Evolutionary conservation across 2,329 filamentous ascomycete species (phyloP).

Genomic region (Pseudogymnoascus sp.): DNA sequence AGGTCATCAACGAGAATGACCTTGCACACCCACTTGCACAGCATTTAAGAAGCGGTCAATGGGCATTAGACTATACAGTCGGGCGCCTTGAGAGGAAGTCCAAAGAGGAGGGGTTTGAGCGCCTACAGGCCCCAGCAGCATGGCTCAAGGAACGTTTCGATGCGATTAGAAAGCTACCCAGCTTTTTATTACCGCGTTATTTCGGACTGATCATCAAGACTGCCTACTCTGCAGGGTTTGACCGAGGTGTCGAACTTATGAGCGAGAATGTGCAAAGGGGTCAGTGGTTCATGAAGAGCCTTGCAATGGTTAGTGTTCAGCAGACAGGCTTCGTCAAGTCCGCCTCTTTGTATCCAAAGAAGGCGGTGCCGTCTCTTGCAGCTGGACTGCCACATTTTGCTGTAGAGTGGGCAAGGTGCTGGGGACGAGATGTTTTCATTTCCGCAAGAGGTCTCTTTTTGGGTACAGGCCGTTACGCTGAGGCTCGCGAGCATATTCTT

Average conservation of each 20-base stretch:
- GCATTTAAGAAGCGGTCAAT: constrained; percentile 83
- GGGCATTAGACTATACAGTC: constrained; percentile 84
- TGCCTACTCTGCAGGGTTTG: constrained; percentile 76
- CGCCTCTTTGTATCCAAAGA: constrained; percentile 81
- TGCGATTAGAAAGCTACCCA: constrained; percentile 76
- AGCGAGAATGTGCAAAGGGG: constrained; percentile 68
- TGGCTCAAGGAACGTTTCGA: constrained; percentile 86
- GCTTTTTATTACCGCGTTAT: constrained; percentile 84
- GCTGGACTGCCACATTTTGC: constrained; percentile 93
- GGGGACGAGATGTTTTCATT: constrained; percentile 97
- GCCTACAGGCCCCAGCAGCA: constrained; percentile 56
- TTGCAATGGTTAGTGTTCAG: constrained; percentile 88
- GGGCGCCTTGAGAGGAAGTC: constrained; percentile 69
- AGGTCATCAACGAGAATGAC: constrained; percentile 81
- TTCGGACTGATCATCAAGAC: constrained; percentile 85
- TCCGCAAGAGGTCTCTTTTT: constrained; percentile 87
- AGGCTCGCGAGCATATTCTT: constrained; percentile 88
- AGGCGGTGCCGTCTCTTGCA: constrained; percentile 76
- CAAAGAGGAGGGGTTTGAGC: constrained; percentile 52
- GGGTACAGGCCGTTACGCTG: constrained; percentile 77
- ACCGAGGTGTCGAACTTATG: constrained; percentile 73
- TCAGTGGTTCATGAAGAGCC: constrained; percentile 79
- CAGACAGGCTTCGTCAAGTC: constrained; percentile 84
- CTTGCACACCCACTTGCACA: constrained; percentile 90
- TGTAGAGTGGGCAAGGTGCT: constrained; percentile 89